These are phyloP conservation scores for Capsicum baccatum DNA, from an alignment of 257 asterid species.

Conservation along the genomic window DNA sequence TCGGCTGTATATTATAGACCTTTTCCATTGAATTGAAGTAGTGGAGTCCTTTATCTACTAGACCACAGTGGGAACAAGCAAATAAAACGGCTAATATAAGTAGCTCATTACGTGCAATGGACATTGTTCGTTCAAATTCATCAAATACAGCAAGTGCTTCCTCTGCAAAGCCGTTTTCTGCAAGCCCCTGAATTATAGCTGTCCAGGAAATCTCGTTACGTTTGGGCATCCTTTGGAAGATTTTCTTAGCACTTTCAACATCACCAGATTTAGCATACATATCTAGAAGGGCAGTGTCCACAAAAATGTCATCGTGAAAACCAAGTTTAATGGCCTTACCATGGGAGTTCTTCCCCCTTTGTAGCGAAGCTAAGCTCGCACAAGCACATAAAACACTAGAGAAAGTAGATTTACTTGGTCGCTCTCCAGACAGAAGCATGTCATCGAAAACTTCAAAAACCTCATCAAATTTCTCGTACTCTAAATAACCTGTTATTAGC, in stretches of 20 bases:
- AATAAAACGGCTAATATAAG: constrained; percentile 64
- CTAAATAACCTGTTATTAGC: constrained; percentile 59
- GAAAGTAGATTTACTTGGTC: constrained; percentile 72
- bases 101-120: constrained; percentile 57
- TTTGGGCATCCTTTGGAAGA: constrained; percentile 51
- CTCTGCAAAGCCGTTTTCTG: constrained; percentile 72
- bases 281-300: constrained; percentile 74
- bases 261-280: constrained; percentile 86
- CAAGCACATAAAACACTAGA: constrained; percentile 72
- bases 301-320: constrained; percentile 58
- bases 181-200: constrained; percentile 88
- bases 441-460: constrained; percentile 56
- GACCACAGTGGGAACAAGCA: constrained; percentile 84
- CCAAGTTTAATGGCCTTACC: constrained; percentile 65
- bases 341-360: constrained; percentile 65
- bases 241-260: constrained; percentile 53
- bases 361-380: constrained; percentile 69
- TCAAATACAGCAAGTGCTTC: constrained; percentile 67
- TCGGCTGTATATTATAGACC: constrained; percentile 59
- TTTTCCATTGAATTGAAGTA: constrained; percentile 72
- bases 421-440: constrained; percentile 68
- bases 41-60: constrained; percentile 67
- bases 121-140: constrained; percentile 49
- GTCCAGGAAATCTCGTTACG: constrained; percentile 78
- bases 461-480: constrained; percentile 46